Evolutionary conservation across 2,329 filamentous ascomycete species (phyloP), one percentile per base, ranked within the genome.

Genomic region (Cadophora luteo-olivacea): DNA sequence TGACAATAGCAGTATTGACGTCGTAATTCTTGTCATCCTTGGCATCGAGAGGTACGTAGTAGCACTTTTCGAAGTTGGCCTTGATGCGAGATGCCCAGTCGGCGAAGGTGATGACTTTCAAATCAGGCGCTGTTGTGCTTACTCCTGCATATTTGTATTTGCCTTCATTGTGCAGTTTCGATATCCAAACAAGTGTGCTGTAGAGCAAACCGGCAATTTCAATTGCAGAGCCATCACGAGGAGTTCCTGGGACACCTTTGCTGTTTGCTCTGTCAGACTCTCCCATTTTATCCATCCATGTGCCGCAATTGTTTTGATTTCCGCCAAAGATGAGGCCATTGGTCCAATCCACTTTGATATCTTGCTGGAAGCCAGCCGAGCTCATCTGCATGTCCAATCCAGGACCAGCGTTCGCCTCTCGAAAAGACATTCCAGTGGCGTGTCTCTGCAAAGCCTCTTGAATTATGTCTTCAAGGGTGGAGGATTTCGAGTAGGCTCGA

Each of bases 231-330:
- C 96, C 96, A 78, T 99, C 97, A 75, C 97, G 91, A 58, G 96
- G 96, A n/a, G 96, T 99, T 9, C 94, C 96, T 0, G 96, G 97
- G 24, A 97, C 84, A 61, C 96, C 97, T 82, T 97, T 98, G 77
- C 90, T 97, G 68, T 92, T 91, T 19, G 97, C 96, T 70, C 90
- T 92, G 72, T 92, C 89, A 71, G 94, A 97, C 80, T 99, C 96
- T n/a, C 96, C 96, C 96, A 99, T 99, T 86, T 99, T 99, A 84
- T 99, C 96, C 94, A 97, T 97, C 96, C 96, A 99, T 1, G 96
- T 99, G 64, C 96, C 96, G 75, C 97, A 99, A 80, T 99, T 99
- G 81, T 83, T 86, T 77, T 97, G 94, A 77, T 93, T 98, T 41
- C 97, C 96, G 66, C 97, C 96, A 76, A 97, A 97, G 68, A 99